Evolutionary conservation across 208 protist genomes (phyloP).

Genomic region (Zelonia costaricensis): DNA sequence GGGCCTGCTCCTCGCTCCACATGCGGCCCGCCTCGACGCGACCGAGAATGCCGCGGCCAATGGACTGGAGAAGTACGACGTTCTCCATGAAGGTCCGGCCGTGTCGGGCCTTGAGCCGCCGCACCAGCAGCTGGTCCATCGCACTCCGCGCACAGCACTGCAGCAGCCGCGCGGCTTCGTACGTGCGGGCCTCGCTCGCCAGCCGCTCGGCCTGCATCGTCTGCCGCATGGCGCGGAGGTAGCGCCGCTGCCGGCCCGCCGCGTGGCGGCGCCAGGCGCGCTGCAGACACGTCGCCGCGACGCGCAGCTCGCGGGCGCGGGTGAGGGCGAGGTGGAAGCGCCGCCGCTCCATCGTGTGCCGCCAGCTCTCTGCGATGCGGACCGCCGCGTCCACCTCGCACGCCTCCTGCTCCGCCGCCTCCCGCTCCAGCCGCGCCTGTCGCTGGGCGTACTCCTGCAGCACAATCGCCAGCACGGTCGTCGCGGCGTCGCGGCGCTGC

Average conservation of each 20-base stretch:
- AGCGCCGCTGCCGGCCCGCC: constrained; percentile 53
- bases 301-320: constrained; percentile 38
- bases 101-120: constrained; percentile 32
- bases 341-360: constrained; percentile 31
- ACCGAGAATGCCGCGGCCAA: constrained; percentile 32
- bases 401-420: constrained; percentile 18
- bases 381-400: constrained; percentile 34
- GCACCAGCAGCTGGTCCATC: constrained; percentile 34
- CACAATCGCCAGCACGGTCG: constrained; percentile 34
- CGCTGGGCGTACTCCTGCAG: constrained; percentile 60
- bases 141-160: constrained; percentile 58
- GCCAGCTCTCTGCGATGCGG: constrained; percentile 46
- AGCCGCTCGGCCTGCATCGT: constrained; percentile 46
- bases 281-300: constrained; percentile 44
- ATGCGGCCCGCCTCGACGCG: constrained; percentile 18
- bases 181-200: constrained; percentile 31
- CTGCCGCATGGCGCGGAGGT: constrained; percentile 43
- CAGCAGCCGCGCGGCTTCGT: constrained; percentile 31
- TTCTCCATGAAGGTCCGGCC: constrained; percentile 56
- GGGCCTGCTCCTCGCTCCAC: constrained; percentile 4
- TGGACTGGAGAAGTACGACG: constrained; percentile 37
- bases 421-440: constrained; percentile 18
- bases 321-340: constrained; percentile 33
- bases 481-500: constrained; percentile 12
- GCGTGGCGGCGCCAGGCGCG: constrained; percentile 40